phyloP scores from a whole-genome alignment of 2,329 filamentous ascomycete genomes.

The Camptophora hylomeconis region DNA sequence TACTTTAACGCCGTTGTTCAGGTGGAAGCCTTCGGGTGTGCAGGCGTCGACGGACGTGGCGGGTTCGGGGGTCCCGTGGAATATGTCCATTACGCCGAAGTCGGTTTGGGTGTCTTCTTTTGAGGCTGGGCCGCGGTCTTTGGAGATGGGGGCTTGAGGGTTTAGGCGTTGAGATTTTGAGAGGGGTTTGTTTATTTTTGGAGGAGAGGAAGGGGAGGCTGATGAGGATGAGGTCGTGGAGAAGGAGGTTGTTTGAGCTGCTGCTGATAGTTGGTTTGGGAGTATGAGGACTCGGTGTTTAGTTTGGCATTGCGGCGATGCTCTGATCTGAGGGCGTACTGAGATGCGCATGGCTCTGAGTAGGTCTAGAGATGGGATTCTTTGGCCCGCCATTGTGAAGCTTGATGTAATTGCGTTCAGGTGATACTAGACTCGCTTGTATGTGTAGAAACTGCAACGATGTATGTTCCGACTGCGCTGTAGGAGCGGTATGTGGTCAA shows the following conservation, averaged over 20 bases:
- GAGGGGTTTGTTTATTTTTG: conserved; percentile 1
- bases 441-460: too few species aligned
- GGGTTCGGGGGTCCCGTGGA: conserved; percentile 62
- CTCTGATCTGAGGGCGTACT: conserved; percentile 9
- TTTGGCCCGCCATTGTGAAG: conserved; percentile 7
- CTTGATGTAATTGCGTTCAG: too few species aligned
- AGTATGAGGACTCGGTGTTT: not conserved
- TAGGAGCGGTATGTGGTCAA: too few species aligned
- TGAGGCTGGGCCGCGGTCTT: conserved; percentile 47
- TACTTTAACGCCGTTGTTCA: conserved; percentile 69
- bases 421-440: too few species aligned
- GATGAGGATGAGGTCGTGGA: conserved; percentile 15
- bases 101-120: conserved; percentile 55
- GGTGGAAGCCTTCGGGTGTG: conserved; percentile 67
- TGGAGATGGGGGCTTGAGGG: conserved; percentile 25
- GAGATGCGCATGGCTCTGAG: conserved; percentile 28
- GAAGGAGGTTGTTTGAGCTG: conserved; percentile 8
- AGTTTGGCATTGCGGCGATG: not conserved
- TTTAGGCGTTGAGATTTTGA: conserved; percentile 14
- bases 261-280: conserved; percentile 4
- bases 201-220: not conserved
- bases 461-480: too few species aligned
- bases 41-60: conserved; percentile 76
- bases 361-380: conserved; percentile 27
- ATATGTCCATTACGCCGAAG: conserved; percentile 64